phyloP scores from a whole-genome alignment of 179 eudicot species.

The Dionaea muscipula region DNA sequence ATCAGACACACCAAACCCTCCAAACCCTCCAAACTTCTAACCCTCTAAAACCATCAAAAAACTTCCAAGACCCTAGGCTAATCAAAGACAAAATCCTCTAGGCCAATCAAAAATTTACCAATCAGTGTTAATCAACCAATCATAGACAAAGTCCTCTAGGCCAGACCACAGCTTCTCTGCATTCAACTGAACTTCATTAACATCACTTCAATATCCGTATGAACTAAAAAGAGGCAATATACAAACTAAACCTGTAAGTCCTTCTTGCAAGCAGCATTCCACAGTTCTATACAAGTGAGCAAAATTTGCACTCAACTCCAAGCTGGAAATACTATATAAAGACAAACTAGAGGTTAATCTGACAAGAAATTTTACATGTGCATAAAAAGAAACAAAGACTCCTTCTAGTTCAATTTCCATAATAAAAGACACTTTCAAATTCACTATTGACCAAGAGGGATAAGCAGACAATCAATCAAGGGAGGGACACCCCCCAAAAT shows the following conservation, averaged over 20 bases:
- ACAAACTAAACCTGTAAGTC: slow-evolving; percentile 70
- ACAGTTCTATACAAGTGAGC: slow-evolving; percentile 97
- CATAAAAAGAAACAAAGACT: not conserved
- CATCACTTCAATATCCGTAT: slow-evolving; percentile 7
- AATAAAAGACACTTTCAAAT: too few relatives aligned
- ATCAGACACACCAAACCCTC: too few relatives aligned
- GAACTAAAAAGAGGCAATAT: slow-evolving; percentile 1
- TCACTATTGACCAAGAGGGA: too few relatives aligned
- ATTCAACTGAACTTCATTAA: slow-evolving; percentile 14
- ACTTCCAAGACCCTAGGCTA: too few relatives aligned
- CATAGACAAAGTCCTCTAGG: slow-evolving; percentile 93
- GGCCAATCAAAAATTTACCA: slow-evolving; percentile 56
- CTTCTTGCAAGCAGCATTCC: slow-evolving; percentile 98
- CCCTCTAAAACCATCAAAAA: too few relatives aligned
- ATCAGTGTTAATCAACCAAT: slow-evolving; percentile 97
- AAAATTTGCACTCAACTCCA: slow-evolving; percentile 98
- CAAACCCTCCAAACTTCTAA: too few relatives aligned
- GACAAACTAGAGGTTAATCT: not conserved
- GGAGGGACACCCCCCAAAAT: too few relatives aligned
- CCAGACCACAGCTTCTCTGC: slow-evolving; percentile 98
- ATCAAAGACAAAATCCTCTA: too few relatives aligned
- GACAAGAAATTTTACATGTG: not conserved
- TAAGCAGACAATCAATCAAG: too few relatives aligned
- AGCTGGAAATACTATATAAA: slow-evolving; percentile 38
- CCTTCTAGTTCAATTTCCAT: too few relatives aligned